A percentile compares a stretch with the other conserved stretches of the same genome.
These are phyloP conservation scores for Microstroma glucosiphilum DNA, from an alignment of 1,284 basidiomycete genomes.

Conservation along the genomic window DNA sequence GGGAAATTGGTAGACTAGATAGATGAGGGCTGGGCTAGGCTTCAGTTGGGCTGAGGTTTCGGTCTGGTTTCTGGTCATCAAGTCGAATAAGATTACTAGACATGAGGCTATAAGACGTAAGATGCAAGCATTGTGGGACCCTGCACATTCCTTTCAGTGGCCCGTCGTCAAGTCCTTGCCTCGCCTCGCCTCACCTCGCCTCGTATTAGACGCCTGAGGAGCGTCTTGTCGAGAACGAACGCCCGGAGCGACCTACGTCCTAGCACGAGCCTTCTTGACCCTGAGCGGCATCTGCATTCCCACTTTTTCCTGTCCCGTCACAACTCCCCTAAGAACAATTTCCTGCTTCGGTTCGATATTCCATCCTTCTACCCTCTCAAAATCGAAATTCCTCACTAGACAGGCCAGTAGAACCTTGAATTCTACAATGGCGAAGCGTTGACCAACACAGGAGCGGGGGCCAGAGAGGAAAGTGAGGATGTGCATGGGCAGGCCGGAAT, in stretches of 20 bases:
- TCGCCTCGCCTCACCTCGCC: no score
- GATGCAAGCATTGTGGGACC: no score
- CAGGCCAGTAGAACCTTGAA: slow-evolving; percentile 39
- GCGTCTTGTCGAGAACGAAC: no score
- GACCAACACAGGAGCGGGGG: slow-evolving; percentile 40
- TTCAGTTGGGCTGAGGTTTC: no score
- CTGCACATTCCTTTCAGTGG: no score
- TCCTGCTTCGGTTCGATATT: slow-evolving; percentile 32
- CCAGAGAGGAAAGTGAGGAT: slow-evolving; percentile 41
- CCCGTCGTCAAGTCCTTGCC: no score
- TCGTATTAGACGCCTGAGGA: no score
- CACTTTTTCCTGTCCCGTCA: slow-evolving; percentile 32
- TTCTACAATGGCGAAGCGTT: slow-evolving; percentile 39
- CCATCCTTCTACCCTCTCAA: slow-evolving; percentile 28
- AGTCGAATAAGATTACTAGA: no score
- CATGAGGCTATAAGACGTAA: no score
- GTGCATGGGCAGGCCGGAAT: slow-evolving; percentile 23
- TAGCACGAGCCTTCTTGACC: slow-evolving; percentile 8
- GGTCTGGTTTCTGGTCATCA: no score
- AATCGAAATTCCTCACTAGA: slow-evolving; percentile 29
- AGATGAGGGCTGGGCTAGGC: no score
- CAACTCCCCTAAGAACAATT: slow-evolving; percentile 20
- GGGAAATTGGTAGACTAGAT: slow-evolving; percentile 1
- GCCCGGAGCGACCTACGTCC: no score
- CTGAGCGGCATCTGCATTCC: slow-evolving; percentile 35